Evolutionary conservation across 768 basidiomycete genomes (phyloP).

Genomic region (Mycena filopes): DNA sequence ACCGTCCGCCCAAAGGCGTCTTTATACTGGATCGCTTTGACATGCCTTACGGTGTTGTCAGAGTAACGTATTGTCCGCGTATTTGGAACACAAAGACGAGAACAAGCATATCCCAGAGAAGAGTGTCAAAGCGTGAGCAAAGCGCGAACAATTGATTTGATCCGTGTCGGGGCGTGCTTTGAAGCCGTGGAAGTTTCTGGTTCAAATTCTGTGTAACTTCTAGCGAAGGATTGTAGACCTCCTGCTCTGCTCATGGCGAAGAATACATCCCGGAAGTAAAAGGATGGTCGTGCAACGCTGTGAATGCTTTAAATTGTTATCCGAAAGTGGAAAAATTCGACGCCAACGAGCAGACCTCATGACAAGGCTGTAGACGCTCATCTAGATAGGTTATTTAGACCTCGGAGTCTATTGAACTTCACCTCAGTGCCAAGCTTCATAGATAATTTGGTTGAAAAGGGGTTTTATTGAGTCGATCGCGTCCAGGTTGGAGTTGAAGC

Average conservation of each 20-base stretch:
- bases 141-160: slow-evolving; percentile 7
- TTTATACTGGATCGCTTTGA: slow-evolving; percentile 14
- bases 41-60: slow-evolving; percentile 16
- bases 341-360: neutral
- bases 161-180: neutral
- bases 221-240: no score
- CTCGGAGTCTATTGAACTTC: neutral
- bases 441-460: neutral
- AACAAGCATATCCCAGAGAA: slow-evolving; percentile 3
- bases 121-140: slow-evolving; percentile 13
- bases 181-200: neutral
- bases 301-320: no score
- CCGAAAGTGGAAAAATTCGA: no score
- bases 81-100: slow-evolving; percentile 19
- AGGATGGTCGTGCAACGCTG: neutral
- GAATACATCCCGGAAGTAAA: no score
- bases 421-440: neutral
- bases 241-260: no score
- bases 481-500: slow-evolving; percentile 15
- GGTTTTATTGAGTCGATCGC: neutral
- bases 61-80: slow-evolving; percentile 15
- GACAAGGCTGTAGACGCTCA: neutral
- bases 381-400: neutral
- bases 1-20: neutral
- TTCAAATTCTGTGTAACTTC: no score